Conservation (phyloP, 306 rosid genomes). For the Herpetospermum pedunculosum region DNA sequence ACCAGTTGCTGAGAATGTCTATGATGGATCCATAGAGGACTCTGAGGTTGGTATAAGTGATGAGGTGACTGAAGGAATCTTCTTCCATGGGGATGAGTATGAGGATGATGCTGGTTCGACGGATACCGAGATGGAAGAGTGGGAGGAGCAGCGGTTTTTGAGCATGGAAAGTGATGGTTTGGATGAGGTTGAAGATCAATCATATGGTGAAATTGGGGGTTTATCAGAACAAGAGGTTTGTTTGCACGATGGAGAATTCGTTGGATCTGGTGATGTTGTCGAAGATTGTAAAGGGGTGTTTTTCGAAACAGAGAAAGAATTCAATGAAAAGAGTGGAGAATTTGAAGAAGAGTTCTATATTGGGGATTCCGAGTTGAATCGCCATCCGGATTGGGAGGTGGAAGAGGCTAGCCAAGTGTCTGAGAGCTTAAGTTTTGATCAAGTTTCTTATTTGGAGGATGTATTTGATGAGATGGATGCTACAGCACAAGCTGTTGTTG, state of each 20-base stretch:
- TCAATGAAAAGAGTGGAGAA: slow-evolving; percentile 17
- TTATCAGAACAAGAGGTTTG: slow-evolving; percentile 16
- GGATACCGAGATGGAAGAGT: slow-evolving; percentile 27
- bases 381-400: slow-evolving; percentile 11
- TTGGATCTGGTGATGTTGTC: not conserved
- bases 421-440: slow-evolving; percentile 17
- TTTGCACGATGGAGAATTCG: slow-evolving; percentile 16
- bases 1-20: not conserved
- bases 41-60: slow-evolving; percentile 27
- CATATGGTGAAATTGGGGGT: slow-evolving; percentile 17
- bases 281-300: not conserved
- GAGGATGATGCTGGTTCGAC: slow-evolving; percentile 31
- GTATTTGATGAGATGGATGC: slow-evolving; percentile 14
- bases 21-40: slow-evolving; percentile 14
- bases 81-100: slow-evolving; percentile 15
- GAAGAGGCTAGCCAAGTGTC: slow-evolving; percentile 20
- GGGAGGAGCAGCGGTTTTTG: slow-evolving; percentile 32
- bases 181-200: slow-evolving; percentile 21
- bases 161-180: slow-evolving; percentile 22
- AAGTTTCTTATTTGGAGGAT: slow-evolving; percentile 20
- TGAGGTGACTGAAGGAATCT: slow-evolving; percentile 24
- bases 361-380: slow-evolving; percentile 11
- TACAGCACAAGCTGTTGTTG: slow-evolving; percentile 15
- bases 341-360: slow-evolving; percentile 19
- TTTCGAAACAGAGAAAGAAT: not conserved